Evolutionary conservation across 805 yeast species (phyloP), one percentile per base, ranked within the genome.

Genomic region (Candida silvicultrix): DNA sequence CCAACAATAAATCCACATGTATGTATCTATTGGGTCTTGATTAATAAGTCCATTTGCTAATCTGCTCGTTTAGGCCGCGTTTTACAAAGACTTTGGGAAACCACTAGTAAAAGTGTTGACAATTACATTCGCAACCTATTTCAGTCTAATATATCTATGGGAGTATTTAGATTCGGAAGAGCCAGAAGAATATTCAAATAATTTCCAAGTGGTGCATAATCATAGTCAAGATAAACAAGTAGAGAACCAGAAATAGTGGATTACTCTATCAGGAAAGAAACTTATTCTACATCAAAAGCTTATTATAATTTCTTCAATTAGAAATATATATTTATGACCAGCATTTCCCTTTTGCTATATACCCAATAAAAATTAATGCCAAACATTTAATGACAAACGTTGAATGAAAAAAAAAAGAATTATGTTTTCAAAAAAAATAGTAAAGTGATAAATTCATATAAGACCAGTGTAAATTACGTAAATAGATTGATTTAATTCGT

Each of bases 21-120:
- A 23, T 23, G 40, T 18, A 5, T 23, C 18, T 5, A 18, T 35
- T 18, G 22, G 15, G 19, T 16, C 10, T 3, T 19, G 3, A 19
- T 15, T 19, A 5, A 34, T 34, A 5, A 11, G 7, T 18, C 11
- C 19, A 35, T 32, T 5, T 14, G 34, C 23, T 21, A 20, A 19
- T 14, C 9, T 36, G 20, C 16, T 38, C 15, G 5, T 6, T 4
- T 20, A 58, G 62, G 54, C 60, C 14, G 58, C 56, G 15, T 73
- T 78, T 55, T 78, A 78, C 53, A 64, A 70, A 48, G 69, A 68
- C 34, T 70, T 74, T 52, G 75, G 72, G 1, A 62, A 56, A 21
- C 81, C 83, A 1, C 64, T 73, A 40, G 46, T 69, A 5, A 77
- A 74, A 49, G 70, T 75, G 16, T 58, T 77, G 31, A 63, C 62